phyloP scores from a whole-genome alignment of 2,329 filamentous ascomycete genomes.

The Sphaerostilbella broomeana region DNA sequence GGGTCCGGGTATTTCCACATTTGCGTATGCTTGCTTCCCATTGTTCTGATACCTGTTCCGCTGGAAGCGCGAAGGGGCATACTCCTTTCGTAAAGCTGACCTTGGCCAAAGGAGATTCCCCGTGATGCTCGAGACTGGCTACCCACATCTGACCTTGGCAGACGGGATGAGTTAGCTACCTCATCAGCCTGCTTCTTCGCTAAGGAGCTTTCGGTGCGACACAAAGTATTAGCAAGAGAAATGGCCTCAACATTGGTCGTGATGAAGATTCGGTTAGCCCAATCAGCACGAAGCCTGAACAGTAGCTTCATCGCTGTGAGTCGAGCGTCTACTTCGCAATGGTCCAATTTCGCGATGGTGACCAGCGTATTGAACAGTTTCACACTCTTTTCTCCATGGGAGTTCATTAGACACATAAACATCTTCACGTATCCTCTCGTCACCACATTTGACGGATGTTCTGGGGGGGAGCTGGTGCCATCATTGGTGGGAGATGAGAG shows the following conservation, averaged over 20 bases:
- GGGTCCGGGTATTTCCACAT: constrained; percentile 54
- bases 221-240: constrained; percentile 64
- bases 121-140: constrained; percentile 35
- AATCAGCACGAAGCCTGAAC: constrained; percentile 78
- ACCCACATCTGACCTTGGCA: constrained; percentile 39
- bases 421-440: constrained; percentile 65
- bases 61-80: constrained; percentile 37
- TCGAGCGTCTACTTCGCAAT: constrained; percentile 61
- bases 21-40: constrained; percentile 34
- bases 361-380: constrained; percentile 58
- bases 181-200: constrained; percentile 47
- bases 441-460: constrained; percentile 64
- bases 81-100: constrained; percentile 37
- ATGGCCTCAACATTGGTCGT: constrained; percentile 64
- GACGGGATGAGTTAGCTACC: constrained; percentile 37
- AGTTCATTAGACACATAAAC: constrained; percentile 67
- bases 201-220: constrained; percentile 52
- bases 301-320: constrained; percentile 70
- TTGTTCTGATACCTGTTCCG: constrained; percentile 23
- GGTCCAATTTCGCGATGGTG: constrained; percentile 52
- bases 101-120: constrained; percentile 48
- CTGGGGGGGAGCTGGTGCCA: constrained; percentile 19
- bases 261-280: constrained; percentile 68
- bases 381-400: constrained; percentile 57
- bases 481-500: constrained; percentile 18